Conservation (phyloP, 2,329 filamentous ascomycete species). For the Verticillium tricorpus region DNA sequence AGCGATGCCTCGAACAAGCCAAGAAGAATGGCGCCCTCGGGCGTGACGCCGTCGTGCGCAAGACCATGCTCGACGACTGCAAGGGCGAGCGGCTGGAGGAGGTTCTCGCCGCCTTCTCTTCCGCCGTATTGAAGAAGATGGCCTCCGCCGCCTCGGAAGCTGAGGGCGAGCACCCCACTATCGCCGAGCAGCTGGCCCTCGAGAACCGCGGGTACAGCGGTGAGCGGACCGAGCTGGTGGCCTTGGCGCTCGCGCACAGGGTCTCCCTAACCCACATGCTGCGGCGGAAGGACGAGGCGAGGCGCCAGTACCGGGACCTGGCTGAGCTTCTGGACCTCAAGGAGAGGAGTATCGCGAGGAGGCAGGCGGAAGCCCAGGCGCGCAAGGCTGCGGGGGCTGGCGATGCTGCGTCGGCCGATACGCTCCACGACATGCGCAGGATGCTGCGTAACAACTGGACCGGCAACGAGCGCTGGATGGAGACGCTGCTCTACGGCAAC, state of each 20-base stretch:
- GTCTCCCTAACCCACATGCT: slow-evolving; percentile 58
- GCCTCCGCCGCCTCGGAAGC: slow-evolving; percentile 40
- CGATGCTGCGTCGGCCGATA: slow-evolving; percentile 31
- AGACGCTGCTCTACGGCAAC: slow-evolving; percentile 66
- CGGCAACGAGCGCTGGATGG: slow-evolving; percentile 70
- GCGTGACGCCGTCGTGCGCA: slow-evolving; percentile 74
- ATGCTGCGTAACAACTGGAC: slow-evolving; percentile 71
- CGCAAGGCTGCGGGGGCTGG: slow-evolving; percentile 23
- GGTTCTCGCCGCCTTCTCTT: slow-evolving; percentile 77
- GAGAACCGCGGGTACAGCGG: slow-evolving; percentile 55
- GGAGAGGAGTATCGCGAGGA: slow-evolving; percentile 49
- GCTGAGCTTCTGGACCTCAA: slow-evolving; percentile 60
- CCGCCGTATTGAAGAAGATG: slow-evolving; percentile 70
- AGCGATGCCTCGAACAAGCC: slow-evolving; percentile 73
- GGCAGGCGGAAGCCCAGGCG: slow-evolving; percentile 39
- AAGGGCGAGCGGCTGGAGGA: slow-evolving; percentile 89
- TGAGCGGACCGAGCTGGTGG: slow-evolving; percentile 52
- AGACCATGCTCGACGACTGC: slow-evolving; percentile 96
- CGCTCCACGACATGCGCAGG: slow-evolving; percentile 49
- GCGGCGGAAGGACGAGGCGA: slow-evolving; percentile 54
- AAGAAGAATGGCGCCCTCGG: slow-evolving; percentile 86
- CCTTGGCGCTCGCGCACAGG: slow-evolving; percentile 70
- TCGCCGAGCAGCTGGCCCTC: slow-evolving; percentile 51
- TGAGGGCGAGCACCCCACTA: slow-evolving; percentile 35
- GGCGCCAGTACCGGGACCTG: slow-evolving; percentile 58